A percentile compares a stretch with the other conserved stretches of the same genome.
Conservation (phyloP, 2,329 filamentous ascomycete species). For the Thelonectria rubi region DNA sequence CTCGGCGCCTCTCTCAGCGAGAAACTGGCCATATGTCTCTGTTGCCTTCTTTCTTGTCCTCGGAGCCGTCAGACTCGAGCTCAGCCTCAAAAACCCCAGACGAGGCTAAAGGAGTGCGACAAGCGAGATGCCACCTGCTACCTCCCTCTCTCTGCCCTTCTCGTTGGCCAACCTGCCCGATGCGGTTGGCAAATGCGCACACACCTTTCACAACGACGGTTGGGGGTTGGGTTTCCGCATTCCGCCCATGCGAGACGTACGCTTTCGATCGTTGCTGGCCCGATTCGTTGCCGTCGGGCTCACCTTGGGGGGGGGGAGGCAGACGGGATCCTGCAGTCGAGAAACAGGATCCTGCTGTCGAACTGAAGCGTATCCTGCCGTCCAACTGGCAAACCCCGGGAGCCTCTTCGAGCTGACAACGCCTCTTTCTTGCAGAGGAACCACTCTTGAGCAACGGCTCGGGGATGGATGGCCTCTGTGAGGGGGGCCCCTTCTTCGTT, state of each 20-base stretch:
- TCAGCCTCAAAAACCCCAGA: slow-evolving; percentile 8
- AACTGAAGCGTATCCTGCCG: too few relatives aligned
- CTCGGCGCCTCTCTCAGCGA: background rate
- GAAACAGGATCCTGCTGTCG: slow-evolving; percentile 24
- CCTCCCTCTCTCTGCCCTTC: background rate
- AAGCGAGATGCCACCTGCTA: slow-evolving; percentile 2
- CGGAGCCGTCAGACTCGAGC: slow-evolving; percentile 7
- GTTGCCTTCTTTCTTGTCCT: slow-evolving; percentile 1
- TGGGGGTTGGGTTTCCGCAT: background rate
- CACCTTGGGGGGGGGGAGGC: background rate
- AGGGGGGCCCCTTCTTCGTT: background rate
- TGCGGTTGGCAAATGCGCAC: slow-evolving; percentile 1
- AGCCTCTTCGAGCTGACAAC: slow-evolving; percentile 24
- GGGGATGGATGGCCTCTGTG: slow-evolving; percentile 18
- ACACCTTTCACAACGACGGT: slow-evolving; percentile 22
- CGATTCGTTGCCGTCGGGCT: background rate
- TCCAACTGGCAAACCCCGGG: too few relatives aligned
- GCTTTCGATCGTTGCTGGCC: background rate
- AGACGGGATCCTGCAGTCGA: too few relatives aligned
- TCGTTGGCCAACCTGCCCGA: background rate
- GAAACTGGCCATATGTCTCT: background rate
- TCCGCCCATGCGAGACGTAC: background rate
- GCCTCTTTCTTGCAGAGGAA: slow-evolving; percentile 4
- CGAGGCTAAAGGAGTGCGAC: too few relatives aligned
- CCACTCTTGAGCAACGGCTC: slow-evolving; percentile 26